Evolutionary conservation across 2,329 filamentous ascomycete genomes (phyloP).

Genomic region (Penicillium sp.): DNA sequence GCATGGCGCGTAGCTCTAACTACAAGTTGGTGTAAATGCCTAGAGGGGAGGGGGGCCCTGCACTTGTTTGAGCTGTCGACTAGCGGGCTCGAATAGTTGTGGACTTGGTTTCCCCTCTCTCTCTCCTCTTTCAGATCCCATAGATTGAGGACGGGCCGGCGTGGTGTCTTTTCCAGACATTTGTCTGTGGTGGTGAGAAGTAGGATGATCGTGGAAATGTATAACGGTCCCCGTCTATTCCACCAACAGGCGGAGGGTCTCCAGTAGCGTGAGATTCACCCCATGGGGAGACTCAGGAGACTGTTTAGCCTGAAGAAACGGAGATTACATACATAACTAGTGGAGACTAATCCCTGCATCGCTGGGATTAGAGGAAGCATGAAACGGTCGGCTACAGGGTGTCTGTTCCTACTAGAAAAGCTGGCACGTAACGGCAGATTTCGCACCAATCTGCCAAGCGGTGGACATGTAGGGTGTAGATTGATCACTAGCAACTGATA

Average conservation of each 20-base stretch:
- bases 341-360: background rate
- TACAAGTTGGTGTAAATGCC: background rate
- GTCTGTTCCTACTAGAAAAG: background rate
- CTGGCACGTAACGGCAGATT: slow-evolving; percentile 4
- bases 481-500: background rate
- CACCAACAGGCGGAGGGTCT: background rate
- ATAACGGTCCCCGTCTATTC: background rate
- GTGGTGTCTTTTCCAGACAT: background rate
- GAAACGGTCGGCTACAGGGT: too few species aligned
- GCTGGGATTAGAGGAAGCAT: background rate
- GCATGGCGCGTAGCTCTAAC: too few species aligned
- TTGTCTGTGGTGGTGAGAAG: background rate
- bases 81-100: background rate
- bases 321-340: background rate
- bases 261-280: too few species aligned
- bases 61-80: background rate
- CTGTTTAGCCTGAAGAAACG: background rate
- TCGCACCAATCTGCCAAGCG: slow-evolving; percentile 10
- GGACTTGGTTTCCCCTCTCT: too few species aligned
- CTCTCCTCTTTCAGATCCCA: background rate
- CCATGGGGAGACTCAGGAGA: background rate
- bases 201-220: background rate
- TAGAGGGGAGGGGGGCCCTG: background rate
- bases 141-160: background rate
- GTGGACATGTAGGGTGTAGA: slow-evolving; percentile 8